phyloP scores from a whole-genome alignment of 345 rosid genomes.

The Eucalyptus leucophloia region DNA sequence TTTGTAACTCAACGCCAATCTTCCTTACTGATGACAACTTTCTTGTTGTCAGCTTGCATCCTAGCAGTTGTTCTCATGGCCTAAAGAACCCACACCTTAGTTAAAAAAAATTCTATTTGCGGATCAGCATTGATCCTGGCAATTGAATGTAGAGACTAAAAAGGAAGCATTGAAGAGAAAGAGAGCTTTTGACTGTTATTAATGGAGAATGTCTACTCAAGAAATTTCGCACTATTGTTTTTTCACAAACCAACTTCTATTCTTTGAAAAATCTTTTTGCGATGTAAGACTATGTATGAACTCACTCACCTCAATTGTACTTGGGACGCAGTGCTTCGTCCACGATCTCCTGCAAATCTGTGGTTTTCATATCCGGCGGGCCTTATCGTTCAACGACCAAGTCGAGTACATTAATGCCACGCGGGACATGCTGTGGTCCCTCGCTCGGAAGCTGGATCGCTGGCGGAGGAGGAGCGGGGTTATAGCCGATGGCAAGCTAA shows the following conservation, averaged over 20 bases:
- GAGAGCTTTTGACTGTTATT: too few species aligned
- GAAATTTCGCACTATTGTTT: too few species aligned
- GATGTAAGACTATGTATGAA: background rate
- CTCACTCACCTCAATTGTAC: background rate
- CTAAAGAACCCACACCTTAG: background rate
- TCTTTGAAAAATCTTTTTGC: background rate
- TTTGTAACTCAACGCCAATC: too few species aligned
- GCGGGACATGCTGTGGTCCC: background rate
- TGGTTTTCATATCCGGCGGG: background rate
- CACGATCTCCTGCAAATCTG: background rate
- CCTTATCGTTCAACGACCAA: background rate
- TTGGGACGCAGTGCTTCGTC: background rate
- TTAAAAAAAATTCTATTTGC: background rate
- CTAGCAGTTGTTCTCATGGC: background rate
- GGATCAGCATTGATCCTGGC: fast-evolving
- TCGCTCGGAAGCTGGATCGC: background rate
- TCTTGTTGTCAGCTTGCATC: background rate
- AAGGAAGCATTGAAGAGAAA: background rate
- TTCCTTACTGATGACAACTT: too few species aligned
- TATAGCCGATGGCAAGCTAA: background rate
- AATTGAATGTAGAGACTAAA: background rate
- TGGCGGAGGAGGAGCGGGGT: background rate
- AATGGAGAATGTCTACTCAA: too few species aligned
- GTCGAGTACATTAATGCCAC: background rate
- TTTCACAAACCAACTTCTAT: too few species aligned